A percentile compares a stretch with the other conserved stretches of the same genome.
Evolutionary conservation across 495 filamentous ascomycete genomes (phyloP).

Genomic region (Trypethelium eluteriae): DNA sequence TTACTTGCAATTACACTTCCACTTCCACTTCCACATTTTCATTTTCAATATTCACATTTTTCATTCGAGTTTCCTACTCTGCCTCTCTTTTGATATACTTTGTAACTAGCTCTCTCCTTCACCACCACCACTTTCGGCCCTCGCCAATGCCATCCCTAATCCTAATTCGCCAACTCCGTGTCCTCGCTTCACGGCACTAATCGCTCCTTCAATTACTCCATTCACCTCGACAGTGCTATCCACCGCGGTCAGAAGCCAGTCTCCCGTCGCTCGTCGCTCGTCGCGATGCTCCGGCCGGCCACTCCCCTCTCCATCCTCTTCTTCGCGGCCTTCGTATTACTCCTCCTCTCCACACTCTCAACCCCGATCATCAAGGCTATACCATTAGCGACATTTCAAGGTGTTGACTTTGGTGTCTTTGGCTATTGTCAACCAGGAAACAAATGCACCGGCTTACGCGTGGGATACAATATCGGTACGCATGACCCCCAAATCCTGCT

Average conservation of each 20-base stretch:
- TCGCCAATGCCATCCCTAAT: background rate
- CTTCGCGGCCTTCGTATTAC: conserved; percentile 72
- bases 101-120: no score
- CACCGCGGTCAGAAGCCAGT: background rate
- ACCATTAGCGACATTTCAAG: conserved; percentile 66
- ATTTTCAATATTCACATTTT: no score
- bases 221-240: no score
- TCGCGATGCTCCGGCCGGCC: conserved; percentile 72
- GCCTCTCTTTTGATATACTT: no score
- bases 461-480: conserved; percentile 84
- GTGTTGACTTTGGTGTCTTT: conserved; percentile 85
- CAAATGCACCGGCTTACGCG: conserved; percentile 60
- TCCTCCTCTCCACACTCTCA: conserved; percentile 84
- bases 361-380: conserved; percentile 84
- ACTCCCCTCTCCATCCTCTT: conserved; percentile 85
- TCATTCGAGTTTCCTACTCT: no score
- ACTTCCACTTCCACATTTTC: no score
- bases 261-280: conserved; percentile 11
- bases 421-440: conserved; percentile 60
- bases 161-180: background rate
- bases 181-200: background rate
- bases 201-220: background rate
- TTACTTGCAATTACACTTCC: no score
- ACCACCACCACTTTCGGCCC: no score
- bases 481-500: conserved; percentile 22